These are phyloP conservation scores for Capsella rubella DNA, from an alignment of 441 rosid species.

Conservation along the genomic window DNA sequence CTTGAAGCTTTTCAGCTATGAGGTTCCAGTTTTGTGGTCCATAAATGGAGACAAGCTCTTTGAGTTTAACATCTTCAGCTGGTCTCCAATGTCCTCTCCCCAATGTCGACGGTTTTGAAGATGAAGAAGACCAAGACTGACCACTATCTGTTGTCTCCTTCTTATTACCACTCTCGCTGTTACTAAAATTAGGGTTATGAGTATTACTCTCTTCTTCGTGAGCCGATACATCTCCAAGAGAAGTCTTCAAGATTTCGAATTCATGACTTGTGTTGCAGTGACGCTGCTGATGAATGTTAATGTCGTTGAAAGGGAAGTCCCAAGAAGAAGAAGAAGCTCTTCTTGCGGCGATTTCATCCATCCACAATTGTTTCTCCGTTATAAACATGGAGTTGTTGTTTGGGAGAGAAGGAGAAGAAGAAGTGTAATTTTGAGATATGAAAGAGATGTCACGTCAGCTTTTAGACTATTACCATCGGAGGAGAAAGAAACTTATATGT, in stretches of 20 bases:
- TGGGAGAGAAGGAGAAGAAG: conserved; percentile 19
- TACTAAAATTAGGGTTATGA: conserved; percentile 37
- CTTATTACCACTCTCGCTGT: conserved; percentile 42
- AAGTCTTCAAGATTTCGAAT: conserved; percentile 36
- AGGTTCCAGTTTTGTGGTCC: conserved; percentile 99
- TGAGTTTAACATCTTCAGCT: conserved; percentile 88
- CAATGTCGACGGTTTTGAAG: conserved; percentile 38
- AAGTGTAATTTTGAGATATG: conserved; percentile 20
- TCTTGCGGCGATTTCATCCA: conserved; percentile 40
- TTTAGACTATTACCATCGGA: conserved; percentile 32
- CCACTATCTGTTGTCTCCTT: conserved; percentile 41
- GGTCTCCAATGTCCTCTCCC: conserved; percentile 97
- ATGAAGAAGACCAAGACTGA: conserved; percentile 45
- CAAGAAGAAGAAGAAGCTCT: conserved; percentile 44
- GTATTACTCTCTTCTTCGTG: conserved; percentile 35
- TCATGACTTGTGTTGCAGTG: conserved; percentile 40
- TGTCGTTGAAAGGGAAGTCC: conserved; percentile 42
- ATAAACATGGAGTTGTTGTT: conserved; percentile 33
- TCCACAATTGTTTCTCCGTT: conserved; percentile 43
- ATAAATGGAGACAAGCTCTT: conserved; percentile 80
- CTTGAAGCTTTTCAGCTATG: conserved; percentile 86
- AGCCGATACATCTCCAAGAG: conserved; percentile 15
- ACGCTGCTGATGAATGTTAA: conserved; percentile 24
- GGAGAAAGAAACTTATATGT: conserved; percentile 34
- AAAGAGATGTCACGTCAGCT: conserved; percentile 44